Percentiles rank a stretch among this genome's conserved stretches.
These are phyloP conservation scores for Alternaria arbusti DNA, from an alignment of 2,329 filamentous ascomycete genomes.

Conservation along the genomic window DNA sequence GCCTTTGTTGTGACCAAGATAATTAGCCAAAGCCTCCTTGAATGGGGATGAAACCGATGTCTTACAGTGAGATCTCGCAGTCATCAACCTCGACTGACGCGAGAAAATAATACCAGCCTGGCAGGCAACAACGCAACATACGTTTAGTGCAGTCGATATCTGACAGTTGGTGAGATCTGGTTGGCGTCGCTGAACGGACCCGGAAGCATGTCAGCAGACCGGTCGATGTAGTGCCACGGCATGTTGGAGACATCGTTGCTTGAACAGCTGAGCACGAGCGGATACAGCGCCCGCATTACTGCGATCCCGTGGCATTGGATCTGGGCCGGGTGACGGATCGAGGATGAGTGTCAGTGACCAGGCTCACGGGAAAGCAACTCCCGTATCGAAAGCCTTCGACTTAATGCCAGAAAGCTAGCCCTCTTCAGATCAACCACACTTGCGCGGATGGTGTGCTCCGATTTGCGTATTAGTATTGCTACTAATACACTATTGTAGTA, in stretches of 20 bases:
- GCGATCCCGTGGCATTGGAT: neutral
- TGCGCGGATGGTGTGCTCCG: neutral
- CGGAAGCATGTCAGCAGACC: neutral
- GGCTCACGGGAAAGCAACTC: neutral
- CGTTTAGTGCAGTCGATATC: neutral
- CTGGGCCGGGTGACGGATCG: neutral
- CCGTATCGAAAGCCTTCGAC: neutral
- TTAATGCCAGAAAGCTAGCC: neutral
- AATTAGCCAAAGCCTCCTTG: neutral
- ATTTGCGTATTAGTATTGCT: neutral
- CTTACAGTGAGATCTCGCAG: neutral
- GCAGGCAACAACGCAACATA: neutral
- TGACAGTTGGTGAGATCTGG: neutral
- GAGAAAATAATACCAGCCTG: neutral
- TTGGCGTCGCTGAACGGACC: neutral
- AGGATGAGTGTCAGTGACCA: neutral
- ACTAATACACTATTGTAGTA: neutral
- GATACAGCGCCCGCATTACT: neutral
- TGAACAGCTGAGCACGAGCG: neutral
- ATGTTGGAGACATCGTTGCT: neutral
- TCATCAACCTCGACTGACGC: neutral
- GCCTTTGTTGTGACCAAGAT: neutral
- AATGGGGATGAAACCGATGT: neutral
- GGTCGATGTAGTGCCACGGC: neutral
- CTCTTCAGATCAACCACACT: neutral